Base-by-base conservation (phyloP, 2,329 filamentous ascomycete species). In the Decorospora gaudefroyi region DNA sequence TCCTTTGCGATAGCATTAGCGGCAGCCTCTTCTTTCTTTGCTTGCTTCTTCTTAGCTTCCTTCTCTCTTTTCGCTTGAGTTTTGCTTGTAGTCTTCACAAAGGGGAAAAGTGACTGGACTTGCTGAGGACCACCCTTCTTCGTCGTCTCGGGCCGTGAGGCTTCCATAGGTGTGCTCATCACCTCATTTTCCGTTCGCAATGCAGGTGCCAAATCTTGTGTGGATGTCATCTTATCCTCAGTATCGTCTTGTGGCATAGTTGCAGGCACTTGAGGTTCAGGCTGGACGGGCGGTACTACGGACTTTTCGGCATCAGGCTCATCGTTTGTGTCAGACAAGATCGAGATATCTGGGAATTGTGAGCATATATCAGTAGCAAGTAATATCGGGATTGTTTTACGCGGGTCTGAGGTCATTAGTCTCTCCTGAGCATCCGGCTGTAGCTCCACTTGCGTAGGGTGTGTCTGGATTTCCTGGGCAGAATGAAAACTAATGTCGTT, bases 41-140 rank as follows among this genome's bases (percentile, higher is more conserved):
- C 59, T 12, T 65, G 64, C 40, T 71, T 73, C 45, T 70, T 70
- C 53, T 68, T 71, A 16, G 63, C 60, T 13, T 66, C 54, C 38
- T 53, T 68, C 34, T 69, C 65, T 32, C 64, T 66, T 41, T 65
- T 65, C 15, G 55, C 54, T 26, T 64, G 62, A 11, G 57, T 39
- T 37, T 65, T 68, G 16, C 46, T 57, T 1, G 52, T n/a, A n/a
- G n/a, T 38, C 29, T 61, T 65, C 2, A 61, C 62, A 12, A 64
- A 69, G 1, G 61, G 61, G 22, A 55, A 51, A 6, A 69, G 51
- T 4, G 65, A 68, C 28, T 65, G 53, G 1, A 65, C 60, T 28
- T 64, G 59, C 23, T 61, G 57, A 12, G 55, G 49, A 9, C 61
- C 59, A 15, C 30, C 25, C 30, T 63, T 66, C 44, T 60, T 64